Base-by-base conservation (phyloP, 805 yeast genomes). In the Lipomyces yamanashiensis region DNA sequence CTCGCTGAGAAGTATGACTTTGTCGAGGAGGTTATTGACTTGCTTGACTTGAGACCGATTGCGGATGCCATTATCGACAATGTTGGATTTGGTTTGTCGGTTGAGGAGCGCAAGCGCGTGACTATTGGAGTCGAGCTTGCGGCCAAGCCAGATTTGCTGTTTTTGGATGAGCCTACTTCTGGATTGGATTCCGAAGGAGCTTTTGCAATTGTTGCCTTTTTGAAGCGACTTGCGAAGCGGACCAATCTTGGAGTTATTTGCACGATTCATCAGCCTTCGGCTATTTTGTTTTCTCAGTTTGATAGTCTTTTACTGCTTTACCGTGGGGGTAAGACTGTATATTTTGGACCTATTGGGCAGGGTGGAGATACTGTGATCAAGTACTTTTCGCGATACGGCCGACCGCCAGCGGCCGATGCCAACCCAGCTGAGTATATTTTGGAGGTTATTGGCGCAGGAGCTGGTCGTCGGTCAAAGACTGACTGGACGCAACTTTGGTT, bases 371-470 rank as follows among this genome's bases (percentile, higher is more conserved):
- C 84, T 2, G 79, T 88, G 78, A 86, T 87, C 62, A 76, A 82
- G 57, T 88, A 88, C 73, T 87, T 88, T 71, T 91, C 88, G 74
- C 73, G 74, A 4, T 74, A 86, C 67, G 90, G 90, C 58, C 84
- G 90, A 50, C 81, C 80, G 28, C 77, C 79, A 59, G 88, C 90
- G 77, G 90, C 90, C 17, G 77, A 79, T 53, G 89, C 89, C 9
- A 88, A 88, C 69, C 92, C 92, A 19, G 92, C 92, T n/a, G 96
- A 90, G 78, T 90, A 96, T 93, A 90, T 90, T 95, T 80, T 90
- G 75, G 88, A 88, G 66, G 72, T 69, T 13, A 68, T 72, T 61
- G 81, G 83, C 37, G 80, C 78, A 56, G 77, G 74, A 57, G 75
- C 76, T 58, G 76, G 73, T 23, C 69, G 75, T 2, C 53, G 58